Conservation (phyloP, 805 yeast species). For the Jamesozyma lodderae region DNA sequence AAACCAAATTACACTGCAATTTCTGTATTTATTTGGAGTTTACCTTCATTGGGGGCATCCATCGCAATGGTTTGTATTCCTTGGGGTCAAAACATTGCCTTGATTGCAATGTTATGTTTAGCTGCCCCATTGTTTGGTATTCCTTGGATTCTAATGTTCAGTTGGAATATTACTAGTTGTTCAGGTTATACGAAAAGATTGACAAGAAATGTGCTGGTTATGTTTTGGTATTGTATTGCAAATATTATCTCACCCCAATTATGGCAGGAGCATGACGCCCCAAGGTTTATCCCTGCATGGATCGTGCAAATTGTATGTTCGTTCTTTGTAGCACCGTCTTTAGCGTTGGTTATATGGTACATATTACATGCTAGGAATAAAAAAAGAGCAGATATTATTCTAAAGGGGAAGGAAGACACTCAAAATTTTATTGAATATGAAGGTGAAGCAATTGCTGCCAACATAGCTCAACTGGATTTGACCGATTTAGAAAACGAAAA, state of each 20-base stretch:
- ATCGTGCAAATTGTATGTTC: constrained; percentile 47
- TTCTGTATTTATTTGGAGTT: constrained; percentile 31
- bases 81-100: constrained; percentile 37
- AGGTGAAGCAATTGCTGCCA: constrained; percentile 24
- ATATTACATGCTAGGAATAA: constrained; percentile 39
- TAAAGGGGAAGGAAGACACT: constrained; percentile 8
- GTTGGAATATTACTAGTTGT: constrained; percentile 30
- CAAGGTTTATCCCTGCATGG: constrained; percentile 42
- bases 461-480: constrained; percentile 37
- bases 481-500: constrained; percentile 45
- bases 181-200: constrained; percentile 46
- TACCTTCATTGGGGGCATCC: constrained; percentile 39
- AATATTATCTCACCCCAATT: constrained; percentile 50
- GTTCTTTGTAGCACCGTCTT: constrained; percentile 38
- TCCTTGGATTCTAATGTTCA: constrained; percentile 33
- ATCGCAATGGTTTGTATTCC: constrained; percentile 39
- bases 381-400: constrained; percentile 25
- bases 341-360: constrained; percentile 37
- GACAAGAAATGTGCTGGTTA: constrained; percentile 37
- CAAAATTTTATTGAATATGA: constrained; percentile 28
- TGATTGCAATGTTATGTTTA: constrained; percentile 40
- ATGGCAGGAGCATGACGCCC: constrained; percentile 41
- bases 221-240: constrained; percentile 40
- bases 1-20: constrained; percentile 34
- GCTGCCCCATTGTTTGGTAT: constrained; percentile 40